phyloP scores from a whole-genome alignment of 192 early-diverging fungal species.

The Linnemannia hyalina region DNA sequence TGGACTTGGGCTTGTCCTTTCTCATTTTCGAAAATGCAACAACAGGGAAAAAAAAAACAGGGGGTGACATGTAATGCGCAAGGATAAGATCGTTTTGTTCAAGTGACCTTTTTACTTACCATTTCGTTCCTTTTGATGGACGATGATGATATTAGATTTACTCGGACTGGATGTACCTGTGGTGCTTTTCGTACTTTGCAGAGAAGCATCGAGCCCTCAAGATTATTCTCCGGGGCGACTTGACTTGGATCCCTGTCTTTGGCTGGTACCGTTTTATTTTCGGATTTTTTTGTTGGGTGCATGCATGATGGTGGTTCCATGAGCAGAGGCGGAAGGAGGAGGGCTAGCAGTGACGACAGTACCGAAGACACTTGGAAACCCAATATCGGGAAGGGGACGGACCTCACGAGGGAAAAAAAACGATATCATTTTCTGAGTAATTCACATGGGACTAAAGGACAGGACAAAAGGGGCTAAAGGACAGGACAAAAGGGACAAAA shows the following conservation, averaged over 20 bases:
- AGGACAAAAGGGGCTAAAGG: background rate
- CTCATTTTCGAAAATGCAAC: background rate
- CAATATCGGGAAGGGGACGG: background rate
- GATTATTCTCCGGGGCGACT: conserved; percentile 89
- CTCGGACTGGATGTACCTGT: conserved; percentile 79
- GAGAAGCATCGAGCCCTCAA: conserved; percentile 86
- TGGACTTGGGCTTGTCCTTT: background rate
- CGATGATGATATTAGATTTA: conserved; percentile 61
- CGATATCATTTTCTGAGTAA: background rate
- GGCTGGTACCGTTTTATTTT: conserved; percentile 70
- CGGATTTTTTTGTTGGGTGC: background rate
- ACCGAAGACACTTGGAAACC: too few species aligned
- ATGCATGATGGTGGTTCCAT: background rate
- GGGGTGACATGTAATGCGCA: background rate
- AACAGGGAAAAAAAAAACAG: background rate
- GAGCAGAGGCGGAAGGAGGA: background rate
- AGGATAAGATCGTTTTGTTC: conserved; percentile 15
- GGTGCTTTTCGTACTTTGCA: conserved; percentile 73
- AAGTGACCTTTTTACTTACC: conserved; percentile 10
- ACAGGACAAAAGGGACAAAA: background rate
- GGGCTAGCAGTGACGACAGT: background rate
- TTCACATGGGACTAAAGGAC: background rate
- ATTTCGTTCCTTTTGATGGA: background rate
- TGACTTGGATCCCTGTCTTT: conserved; percentile 89
- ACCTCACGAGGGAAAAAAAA: background rate